Conservation (phyloP, 2,329 filamentous ascomycete species). For the Zasmidium citrigriseum region DNA sequence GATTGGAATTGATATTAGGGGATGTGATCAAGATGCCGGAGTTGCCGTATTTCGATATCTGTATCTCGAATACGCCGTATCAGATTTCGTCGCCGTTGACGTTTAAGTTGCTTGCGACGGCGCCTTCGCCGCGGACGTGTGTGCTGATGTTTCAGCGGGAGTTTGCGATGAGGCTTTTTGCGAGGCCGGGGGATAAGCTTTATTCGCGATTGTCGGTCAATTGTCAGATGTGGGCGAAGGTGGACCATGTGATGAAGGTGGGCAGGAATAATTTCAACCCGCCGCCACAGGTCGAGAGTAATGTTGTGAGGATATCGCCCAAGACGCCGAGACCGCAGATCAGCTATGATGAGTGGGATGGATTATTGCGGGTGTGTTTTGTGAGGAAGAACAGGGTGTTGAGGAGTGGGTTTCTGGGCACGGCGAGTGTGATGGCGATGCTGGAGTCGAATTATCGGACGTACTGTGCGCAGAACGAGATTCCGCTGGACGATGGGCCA, state of each 20-base stretch:
- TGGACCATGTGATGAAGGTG: slow-evolving; percentile 81
- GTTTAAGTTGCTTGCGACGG: slow-evolving; percentile 82
- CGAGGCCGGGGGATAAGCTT: slow-evolving; percentile 81
- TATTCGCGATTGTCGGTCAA: slow-evolving; percentile 92
- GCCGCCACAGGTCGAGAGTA: slow-evolving; percentile 87
- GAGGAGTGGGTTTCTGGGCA: slow-evolving; percentile 76
- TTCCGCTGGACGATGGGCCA: slow-evolving; percentile 70
- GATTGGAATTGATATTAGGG: slow-evolving; percentile 83
- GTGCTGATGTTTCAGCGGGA: slow-evolving; percentile 97
- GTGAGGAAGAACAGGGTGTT: slow-evolving; percentile 90
- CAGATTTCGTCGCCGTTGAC: slow-evolving; percentile 88
- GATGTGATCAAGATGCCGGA: slow-evolving; percentile 87
- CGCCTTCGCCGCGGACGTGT: slow-evolving; percentile 77
- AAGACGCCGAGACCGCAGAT: slow-evolving; percentile 85
- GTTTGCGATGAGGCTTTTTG: slow-evolving; percentile 87
- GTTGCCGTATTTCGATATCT: slow-evolving; percentile 76
- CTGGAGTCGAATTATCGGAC: slow-evolving; percentile 86
- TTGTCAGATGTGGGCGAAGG: slow-evolving; percentile 85
- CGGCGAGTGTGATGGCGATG: slow-evolving; percentile 77
- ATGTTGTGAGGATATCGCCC: slow-evolving; percentile 85
- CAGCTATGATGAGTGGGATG: slow-evolving; percentile 94
- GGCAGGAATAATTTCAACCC: slow-evolving; percentile 96
- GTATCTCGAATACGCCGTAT: slow-evolving; percentile 76
- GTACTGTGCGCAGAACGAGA: slow-evolving; percentile 84
- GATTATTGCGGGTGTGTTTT: slow-evolving; percentile 79